Evolutionary conservation across 345 rosid genomes (phyloP).

Genomic region (Populus euphratica): DNA sequence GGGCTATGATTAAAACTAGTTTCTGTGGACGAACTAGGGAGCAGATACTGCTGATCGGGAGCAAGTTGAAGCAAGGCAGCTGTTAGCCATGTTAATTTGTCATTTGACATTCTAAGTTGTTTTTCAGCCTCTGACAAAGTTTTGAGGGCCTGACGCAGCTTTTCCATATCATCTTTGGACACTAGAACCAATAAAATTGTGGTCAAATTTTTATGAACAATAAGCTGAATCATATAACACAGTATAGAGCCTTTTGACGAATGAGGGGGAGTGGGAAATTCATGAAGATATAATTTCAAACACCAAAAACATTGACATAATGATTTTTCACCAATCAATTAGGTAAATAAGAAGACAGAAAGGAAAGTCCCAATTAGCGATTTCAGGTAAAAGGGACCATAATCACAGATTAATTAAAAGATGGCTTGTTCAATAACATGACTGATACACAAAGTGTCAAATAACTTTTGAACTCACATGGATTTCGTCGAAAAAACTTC

Average conservation of each 20-base stretch:
- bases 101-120: conserved; percentile 84
- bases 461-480: conserved; percentile 50
- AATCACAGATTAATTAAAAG: not conserved
- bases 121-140: conserved; percentile 95
- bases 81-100: conserved; percentile 92
- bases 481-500: conserved; percentile 74
- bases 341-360: not conserved
- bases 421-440: not conserved
- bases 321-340: not conserved
- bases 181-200: conserved; percentile 42
- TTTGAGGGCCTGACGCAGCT: conserved; percentile 83
- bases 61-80: conserved; percentile 98
- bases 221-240: not conserved
- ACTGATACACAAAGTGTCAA: not conserved
- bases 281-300: not conserved
- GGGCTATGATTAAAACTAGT: conserved; percentile 64
- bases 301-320: not conserved
- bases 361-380: not conserved
- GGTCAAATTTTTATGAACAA: conserved; percentile 14
- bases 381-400: not conserved
- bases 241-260: not conserved
- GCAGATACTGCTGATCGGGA: conserved; percentile 84
- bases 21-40: conserved; percentile 60
- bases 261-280: not conserved
- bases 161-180: conserved; percentile 93